Percentiles rank a stretch among this genome's conserved stretches.
phyloP scores from a whole-genome alignment of 2,329 filamentous ascomycete species.

The Plectosphaerella plurivora region DNA sequence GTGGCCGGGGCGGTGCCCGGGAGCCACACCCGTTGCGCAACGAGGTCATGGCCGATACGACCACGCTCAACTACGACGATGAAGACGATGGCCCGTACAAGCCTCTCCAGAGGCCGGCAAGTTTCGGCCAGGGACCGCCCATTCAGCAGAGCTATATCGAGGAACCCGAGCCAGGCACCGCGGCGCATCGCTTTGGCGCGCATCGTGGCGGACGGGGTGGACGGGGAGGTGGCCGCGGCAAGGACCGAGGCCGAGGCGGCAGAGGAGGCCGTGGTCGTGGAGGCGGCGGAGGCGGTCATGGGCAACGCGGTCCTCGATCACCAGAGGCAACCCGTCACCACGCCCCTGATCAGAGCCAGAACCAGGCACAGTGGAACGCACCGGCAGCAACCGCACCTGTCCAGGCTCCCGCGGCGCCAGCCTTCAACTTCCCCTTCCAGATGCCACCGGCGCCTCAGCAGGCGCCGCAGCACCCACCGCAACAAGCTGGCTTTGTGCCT shows the following conservation, averaged over 20 bases:
- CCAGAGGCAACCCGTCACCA: not conserved
- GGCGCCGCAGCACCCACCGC: too few species aligned
- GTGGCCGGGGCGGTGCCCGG: slow-evolving; percentile 21
- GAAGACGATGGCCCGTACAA: slow-evolving; percentile 67
- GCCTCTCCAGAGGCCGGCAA: slow-evolving; percentile 63
- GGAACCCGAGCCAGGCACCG: slow-evolving; percentile 23
- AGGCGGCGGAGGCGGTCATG: slow-evolving; percentile 29
- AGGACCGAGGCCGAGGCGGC: slow-evolving; percentile 28
- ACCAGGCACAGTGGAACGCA: slow-evolving; percentile 13
- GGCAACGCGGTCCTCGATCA: slow-evolving; percentile 17
- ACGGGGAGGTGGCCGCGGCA: slow-evolving; percentile 40
- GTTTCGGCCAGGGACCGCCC: slow-evolving; percentile 48
- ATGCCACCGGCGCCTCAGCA: slow-evolving; percentile 27
- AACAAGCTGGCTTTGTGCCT: slow-evolving; percentile 22
- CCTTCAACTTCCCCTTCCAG: slow-evolving; percentile 39
- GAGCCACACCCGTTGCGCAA: slow-evolving; percentile 35
- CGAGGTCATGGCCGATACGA: slow-evolving; percentile 29
- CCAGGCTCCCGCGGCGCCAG: slow-evolving; percentile 21
- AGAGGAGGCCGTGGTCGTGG: slow-evolving; percentile 26
- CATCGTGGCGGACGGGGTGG: slow-evolving; percentile 39
- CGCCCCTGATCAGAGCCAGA: slow-evolving; percentile 8
- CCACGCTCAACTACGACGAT: slow-evolving; percentile 63
- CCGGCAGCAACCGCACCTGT: slow-evolving; percentile 15
- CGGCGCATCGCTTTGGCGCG: slow-evolving; percentile 19
- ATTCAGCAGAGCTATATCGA: slow-evolving; percentile 40